A percentile compares a stretch with the other conserved stretches of the same genome.
Conservation (phyloP, 768 basidiomycete genomes). For the Coprinopsis strossmayeri region DNA sequence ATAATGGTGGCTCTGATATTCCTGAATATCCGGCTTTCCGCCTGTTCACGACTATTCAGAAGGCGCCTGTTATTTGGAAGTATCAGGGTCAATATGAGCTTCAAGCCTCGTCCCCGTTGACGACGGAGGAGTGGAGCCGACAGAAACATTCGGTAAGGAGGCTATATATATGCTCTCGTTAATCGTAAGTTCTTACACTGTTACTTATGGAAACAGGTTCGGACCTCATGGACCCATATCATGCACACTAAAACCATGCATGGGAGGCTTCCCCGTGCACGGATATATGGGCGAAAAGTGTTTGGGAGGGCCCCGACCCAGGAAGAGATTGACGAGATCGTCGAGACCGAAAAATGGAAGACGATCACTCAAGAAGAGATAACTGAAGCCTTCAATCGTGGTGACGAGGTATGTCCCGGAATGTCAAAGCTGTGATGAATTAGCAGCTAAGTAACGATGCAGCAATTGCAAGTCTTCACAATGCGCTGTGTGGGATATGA, state of each 20-base stretch:
- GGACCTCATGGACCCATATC: not conserved
- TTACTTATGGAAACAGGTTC: not conserved
- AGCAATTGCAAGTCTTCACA: constrained; percentile 12
- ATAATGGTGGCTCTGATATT: not conserved
- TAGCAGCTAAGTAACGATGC: not conserved
- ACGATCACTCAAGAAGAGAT: constrained; percentile 14
- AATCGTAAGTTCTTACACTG: no score
- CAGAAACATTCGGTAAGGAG: not conserved
- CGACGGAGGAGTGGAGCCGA: not conserved
- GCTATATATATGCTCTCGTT: no score
- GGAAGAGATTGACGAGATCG: not conserved
- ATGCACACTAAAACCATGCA: not conserved
- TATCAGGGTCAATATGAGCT: constrained; percentile 8
- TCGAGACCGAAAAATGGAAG: not conserved
- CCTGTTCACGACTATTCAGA: not conserved
- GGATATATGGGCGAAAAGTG: not conserved
- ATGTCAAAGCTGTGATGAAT: not conserved
- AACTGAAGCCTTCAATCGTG: constrained; percentile 7
- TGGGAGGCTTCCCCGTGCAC: not conserved
- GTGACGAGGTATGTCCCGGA: constrained; percentile 13
- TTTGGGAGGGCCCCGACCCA: not conserved
- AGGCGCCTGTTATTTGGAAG: not conserved
- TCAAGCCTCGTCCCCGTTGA: not conserved
- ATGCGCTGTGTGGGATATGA: constrained; percentile 20
- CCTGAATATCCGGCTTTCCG: no score